phyloP scores from a whole-genome alignment of 768 basidiomycete species.

The Megacollybia marginata region DNA sequence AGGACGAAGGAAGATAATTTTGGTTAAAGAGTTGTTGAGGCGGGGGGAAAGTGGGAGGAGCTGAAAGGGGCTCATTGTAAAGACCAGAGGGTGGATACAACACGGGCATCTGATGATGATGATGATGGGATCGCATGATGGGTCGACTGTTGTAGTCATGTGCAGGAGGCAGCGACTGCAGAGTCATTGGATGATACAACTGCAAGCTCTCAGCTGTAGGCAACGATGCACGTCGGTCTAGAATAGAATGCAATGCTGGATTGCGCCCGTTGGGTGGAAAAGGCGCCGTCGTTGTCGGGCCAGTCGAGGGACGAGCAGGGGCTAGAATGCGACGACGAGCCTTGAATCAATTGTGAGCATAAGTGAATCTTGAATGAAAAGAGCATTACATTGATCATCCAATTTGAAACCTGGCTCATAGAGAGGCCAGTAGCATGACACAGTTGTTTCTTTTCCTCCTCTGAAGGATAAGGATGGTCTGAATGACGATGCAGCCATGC shows the following conservation, averaged over 20 bases:
- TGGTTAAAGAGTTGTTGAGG: conserved; percentile 22
- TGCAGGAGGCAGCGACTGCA: conserved; percentile 48
- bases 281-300: conserved; percentile 72
- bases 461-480: conserved; percentile 84
- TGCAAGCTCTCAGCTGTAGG: conserved; percentile 59
- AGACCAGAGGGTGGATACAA: conserved; percentile 32
- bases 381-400: conserved; percentile 76
- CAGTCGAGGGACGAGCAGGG: conserved; percentile 69
- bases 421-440: conserved; percentile 80
- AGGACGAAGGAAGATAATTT: conserved; percentile 14
- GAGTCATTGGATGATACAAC: conserved; percentile 73
- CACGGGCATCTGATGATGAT: conserved; percentile 27
- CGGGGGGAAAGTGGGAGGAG: conserved; percentile 37
- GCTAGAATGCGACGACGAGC: conserved; percentile 79
- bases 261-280: conserved; percentile 40
- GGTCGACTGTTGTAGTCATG: conserved; percentile 22
- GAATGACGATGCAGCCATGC: conserved; percentile 85
- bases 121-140: conserved; percentile 9
- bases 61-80: conserved; percentile 43
- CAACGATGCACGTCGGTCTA: conserved; percentile 57
- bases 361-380: conserved; percentile 8
- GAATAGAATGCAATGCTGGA: conserved; percentile 31
- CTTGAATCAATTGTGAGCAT: too few species aligned
- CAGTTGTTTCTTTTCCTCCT: conserved; percentile 86
- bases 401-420: conserved; percentile 88